Evolutionary conservation across 2,329 filamentous ascomycete species (phyloP).

Genomic region (Gyromitra esculenta): DNA sequence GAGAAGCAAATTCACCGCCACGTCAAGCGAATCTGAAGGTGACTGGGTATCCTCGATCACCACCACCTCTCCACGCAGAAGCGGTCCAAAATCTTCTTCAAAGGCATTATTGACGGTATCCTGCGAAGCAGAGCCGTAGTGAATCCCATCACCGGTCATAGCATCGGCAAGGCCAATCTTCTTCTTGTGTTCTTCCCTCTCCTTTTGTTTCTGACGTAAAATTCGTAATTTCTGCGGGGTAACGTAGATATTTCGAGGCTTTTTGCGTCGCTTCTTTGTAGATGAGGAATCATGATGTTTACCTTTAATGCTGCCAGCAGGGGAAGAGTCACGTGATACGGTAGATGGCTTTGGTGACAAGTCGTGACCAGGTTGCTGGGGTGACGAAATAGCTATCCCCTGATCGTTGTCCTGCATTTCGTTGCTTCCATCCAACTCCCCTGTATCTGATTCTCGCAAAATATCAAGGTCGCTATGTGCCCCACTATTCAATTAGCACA

Average conservation of each 20-base stretch:
- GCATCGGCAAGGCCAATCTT: constrained; percentile 40
- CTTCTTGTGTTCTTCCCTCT: constrained; percentile 49
- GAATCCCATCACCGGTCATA: constrained; percentile 42
- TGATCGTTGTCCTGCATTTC: constrained; percentile 26
- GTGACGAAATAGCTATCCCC: constrained; percentile 26
- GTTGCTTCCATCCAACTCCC: constrained; percentile 2
- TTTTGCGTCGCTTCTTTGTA: constrained; percentile 47
- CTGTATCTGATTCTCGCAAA: constrained; percentile 17
- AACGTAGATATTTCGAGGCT: constrained; percentile 48
- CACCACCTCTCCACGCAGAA: constrained; percentile 33
- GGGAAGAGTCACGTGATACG: constrained; percentile 46
- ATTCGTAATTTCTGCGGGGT: constrained; percentile 44
- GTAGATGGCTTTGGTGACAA: constrained; percentile 38
- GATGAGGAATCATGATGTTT: constrained; percentile 44
- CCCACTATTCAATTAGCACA: constrained; percentile 24
- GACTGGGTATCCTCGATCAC: constrained; percentile 19
- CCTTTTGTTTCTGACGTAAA: constrained; percentile 48
- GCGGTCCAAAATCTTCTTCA: constrained; percentile 47
- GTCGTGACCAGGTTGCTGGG: constrained; percentile 39
- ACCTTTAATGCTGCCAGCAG: constrained; percentile 33
- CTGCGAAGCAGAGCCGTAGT: constrained; percentile 37
- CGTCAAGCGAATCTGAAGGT: constrained; percentile 35
- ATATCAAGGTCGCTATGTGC: constrained; percentile 13
- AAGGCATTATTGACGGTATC: constrained; percentile 47
- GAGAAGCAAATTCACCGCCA: constrained; percentile 39